These are phyloP conservation scores for Streptanthus diversifolius DNA, from an alignment of 345 rosid genomes.

Conservation along the genomic window DNA sequence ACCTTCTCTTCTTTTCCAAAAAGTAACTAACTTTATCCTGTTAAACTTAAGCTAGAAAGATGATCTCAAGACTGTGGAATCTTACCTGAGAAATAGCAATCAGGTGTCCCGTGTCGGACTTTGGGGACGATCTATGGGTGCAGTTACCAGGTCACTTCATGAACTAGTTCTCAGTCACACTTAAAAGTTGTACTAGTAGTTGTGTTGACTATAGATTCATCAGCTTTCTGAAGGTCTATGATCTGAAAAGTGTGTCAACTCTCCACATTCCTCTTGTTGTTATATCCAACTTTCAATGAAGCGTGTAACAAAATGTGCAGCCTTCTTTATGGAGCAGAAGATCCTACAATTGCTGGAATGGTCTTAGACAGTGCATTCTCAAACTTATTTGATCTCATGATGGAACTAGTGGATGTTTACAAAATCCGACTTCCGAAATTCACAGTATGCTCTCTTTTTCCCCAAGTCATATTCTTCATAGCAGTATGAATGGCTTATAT, in stretches of 20 bases:
- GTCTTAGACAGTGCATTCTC: constrained; percentile 98
- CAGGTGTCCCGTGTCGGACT: constrained; percentile 81
- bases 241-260: constrained; percentile 10
- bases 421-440: constrained; percentile 91
- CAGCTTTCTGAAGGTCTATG: constrained; percentile 13
- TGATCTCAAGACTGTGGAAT: constrained; percentile 86
- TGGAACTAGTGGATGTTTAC: constrained; percentile 94
- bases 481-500: neutral
- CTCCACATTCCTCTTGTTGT: neutral
- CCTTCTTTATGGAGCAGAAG: constrained; percentile 95
- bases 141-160: constrained; percentile 80
- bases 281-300: constrained; percentile 20
- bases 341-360: constrained; percentile 96
- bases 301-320: constrained; percentile 40
- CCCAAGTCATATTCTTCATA: neutral
- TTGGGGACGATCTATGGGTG: constrained; percentile 99
- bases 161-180: constrained; percentile 6
- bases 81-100: constrained; percentile 71
- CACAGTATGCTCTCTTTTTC: constrained; percentile 47
- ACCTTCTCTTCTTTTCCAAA: constrained; percentile 6
- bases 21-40: constrained; percentile 15
- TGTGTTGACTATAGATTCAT: constrained; percentile 10
- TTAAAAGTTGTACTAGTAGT: neutral
- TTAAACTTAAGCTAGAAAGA: constrained; percentile 54
- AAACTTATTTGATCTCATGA: constrained; percentile 90